phyloP scores from a whole-genome alignment of 2,329 filamentous ascomycete genomes.

The Cryphonectria japonica region DNA sequence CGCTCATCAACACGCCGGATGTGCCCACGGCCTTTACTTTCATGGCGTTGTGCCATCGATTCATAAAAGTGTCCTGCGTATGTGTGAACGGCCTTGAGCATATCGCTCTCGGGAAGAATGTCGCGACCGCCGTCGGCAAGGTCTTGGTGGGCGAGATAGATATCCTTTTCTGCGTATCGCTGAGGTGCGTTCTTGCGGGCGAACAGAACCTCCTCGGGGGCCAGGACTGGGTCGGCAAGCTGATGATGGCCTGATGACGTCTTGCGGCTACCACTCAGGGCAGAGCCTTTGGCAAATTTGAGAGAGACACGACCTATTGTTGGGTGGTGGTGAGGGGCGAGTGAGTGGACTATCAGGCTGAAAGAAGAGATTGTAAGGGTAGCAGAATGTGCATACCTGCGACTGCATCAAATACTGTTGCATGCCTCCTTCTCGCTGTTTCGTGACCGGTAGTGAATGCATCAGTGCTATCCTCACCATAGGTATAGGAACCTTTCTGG shows the following conservation, averaged over 20 bases:
- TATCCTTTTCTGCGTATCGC: slow-evolving; percentile 71
- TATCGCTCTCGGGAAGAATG: slow-evolving; percentile 67
- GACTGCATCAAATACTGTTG: slow-evolving; percentile 73
- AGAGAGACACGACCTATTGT: slow-evolving; percentile 29
- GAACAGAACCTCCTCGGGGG: slow-evolving; percentile 75
- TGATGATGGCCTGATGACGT: slow-evolving; percentile 33
- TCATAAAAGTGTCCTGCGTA: slow-evolving; percentile 72
- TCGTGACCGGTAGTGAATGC: slow-evolving; percentile 33
- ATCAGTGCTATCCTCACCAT: slow-evolving; percentile 29
- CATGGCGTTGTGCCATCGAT: slow-evolving; percentile 36
- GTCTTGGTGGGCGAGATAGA: slow-evolving; percentile 70
- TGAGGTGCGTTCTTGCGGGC: slow-evolving; percentile 64
- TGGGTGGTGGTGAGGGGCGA: slow-evolving; percentile 1
- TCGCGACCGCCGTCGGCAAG: slow-evolving; percentile 50
- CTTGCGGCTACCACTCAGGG: slow-evolving; percentile 23
- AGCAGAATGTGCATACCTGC: slow-evolving; percentile 55
- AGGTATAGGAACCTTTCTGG: slow-evolving; percentile 31
- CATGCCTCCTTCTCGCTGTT: slow-evolving; percentile 40
- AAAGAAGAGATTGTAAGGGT: background rate
- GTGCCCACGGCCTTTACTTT: slow-evolving; percentile 18
- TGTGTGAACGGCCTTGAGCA: slow-evolving; percentile 69
- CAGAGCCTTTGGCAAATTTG: slow-evolving; percentile 24
- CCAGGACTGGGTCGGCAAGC: slow-evolving; percentile 46
- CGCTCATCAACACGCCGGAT: slow-evolving; percentile 50
- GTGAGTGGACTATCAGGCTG: background rate